A percentile compares a stretch with the other conserved stretches of the same genome.
Evolutionary conservation across 192 early-diverging fungal genomes (phyloP).

Genomic region (Backusella luteola): DNA sequence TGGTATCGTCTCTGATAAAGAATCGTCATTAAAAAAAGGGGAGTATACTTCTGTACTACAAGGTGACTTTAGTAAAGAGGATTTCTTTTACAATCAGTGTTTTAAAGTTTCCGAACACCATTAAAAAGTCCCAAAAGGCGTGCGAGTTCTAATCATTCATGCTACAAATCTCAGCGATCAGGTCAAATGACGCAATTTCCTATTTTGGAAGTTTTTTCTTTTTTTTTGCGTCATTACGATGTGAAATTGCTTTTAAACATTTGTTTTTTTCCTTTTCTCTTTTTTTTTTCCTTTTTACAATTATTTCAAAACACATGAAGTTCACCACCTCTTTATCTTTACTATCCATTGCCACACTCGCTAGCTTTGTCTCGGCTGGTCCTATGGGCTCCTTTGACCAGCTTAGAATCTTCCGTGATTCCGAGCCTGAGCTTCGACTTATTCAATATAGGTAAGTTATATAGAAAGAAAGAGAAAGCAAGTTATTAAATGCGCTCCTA

Average conservation of each 20-base stretch:
- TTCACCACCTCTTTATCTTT: not conserved
- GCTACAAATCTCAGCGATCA: not conserved
- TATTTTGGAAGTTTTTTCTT: not conserved
- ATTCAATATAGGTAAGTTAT: slow-evolving; percentile 43
- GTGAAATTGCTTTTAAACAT: not conserved
- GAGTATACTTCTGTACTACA: no score
- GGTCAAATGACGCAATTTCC: not conserved
- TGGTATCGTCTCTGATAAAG: no score
- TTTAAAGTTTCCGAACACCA: no score
- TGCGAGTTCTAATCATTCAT: not conserved
- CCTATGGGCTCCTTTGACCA: slow-evolving; percentile 9
- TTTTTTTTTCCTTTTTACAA: not conserved
- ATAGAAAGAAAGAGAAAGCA: not conserved
- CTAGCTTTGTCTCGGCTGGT: slow-evolving; percentile 6
- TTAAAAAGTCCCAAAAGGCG: no score
- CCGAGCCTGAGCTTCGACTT: slow-evolving; percentile 41
- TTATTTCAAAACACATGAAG: not conserved
- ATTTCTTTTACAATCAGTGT: no score
- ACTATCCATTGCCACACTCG: slow-evolving; percentile 1
- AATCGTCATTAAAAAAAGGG: no score
- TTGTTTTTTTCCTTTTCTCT: not conserved
- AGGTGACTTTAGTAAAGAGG: no score
- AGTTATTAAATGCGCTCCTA: not conserved
- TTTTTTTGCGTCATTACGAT: not conserved
- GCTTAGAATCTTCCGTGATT: slow-evolving; percentile 11